Percentiles rank a stretch among this genome's conserved stretches.
phyloP scores from a whole-genome alignment of 2,329 filamentous ascomycete species.

The Thielaviopsis musarum region DNA sequence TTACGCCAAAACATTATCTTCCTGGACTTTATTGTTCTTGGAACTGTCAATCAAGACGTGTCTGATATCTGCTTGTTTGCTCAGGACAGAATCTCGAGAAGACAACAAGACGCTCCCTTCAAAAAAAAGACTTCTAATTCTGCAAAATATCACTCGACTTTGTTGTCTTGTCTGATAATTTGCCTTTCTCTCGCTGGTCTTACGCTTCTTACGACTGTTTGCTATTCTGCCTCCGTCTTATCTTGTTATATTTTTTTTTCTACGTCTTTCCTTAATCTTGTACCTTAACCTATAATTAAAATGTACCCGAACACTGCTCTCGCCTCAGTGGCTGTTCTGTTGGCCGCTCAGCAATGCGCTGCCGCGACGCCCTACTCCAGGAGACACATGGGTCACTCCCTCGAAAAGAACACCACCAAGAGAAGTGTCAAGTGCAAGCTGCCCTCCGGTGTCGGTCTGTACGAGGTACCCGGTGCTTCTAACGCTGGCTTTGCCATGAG shows the following conservation, averaged over 20 bases:
- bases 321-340: conserved; percentile 16
- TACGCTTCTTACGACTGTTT: background rate
- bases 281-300: conserved; percentile 8
- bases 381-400: conserved; percentile 2
- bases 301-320: conserved; percentile 16
- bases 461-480: conserved; percentile 40
- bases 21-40: background rate
- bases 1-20: background rate
- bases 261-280: background rate
- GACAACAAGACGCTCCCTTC: too few relatives aligned
- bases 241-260: background rate
- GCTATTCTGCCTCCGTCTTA: background rate
- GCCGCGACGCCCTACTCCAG: conserved; percentile 1
- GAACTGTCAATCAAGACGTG: too few relatives aligned
- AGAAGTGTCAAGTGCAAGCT: conserved; percentile 36
- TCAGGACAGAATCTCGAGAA: too few relatives aligned
- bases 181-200: too few relatives aligned
- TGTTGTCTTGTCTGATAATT: too few relatives aligned
- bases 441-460: conserved; percentile 47
- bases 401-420: conserved; percentile 13
- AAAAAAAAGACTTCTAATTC: too few relatives aligned
- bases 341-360: conserved; percentile 9
- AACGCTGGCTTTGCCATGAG: conserved; percentile 73
- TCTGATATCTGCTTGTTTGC: background rate
- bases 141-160: too few relatives aligned